Evolutionary conservation across 805 yeast genomes (phyloP), one percentile per base, ranked within the genome.

Genomic region (Yarrowia sp.): DNA sequence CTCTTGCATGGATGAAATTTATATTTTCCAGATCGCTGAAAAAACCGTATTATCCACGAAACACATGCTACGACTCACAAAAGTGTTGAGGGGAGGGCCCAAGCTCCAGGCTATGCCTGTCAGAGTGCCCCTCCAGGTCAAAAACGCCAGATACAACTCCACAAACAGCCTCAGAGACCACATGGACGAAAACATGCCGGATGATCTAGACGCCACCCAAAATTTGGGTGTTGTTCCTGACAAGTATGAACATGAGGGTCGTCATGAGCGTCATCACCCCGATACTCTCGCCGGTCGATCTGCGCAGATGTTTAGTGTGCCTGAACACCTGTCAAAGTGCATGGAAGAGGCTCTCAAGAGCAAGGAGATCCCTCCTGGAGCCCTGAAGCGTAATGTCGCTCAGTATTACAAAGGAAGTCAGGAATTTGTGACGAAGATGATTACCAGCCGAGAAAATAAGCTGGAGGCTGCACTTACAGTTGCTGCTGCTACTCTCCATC

Each of bases 401-500:
- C 79, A 78, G 58, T 76, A 86, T 38, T 89, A 83, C 74, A 81
- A 14, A 8, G 67, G 56, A 12, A 32, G 35, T 16, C 36, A 46
- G 11, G 67, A 63, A 0, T n/a, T 9, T 2, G 45, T 22, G 4
- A 1, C 38, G 12, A 63, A 63, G 5, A 46, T 63, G 56, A 40
- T 14, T 4, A 49, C 56, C 2, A 40, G 40, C 15, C 36, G 67
- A 15, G 56, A 46, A 12, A 5, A 9, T 2, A 40, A 19, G 8
- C 40, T 48, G 3, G 56, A 48, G 2, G 9, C 43, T 1, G 67
- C 46, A 0, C 22, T 63, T 5, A 49, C 67, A 4, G 48, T 63
- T 8, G 56, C 56, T 2, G 93, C 91, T 0, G 88, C 93, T 0
- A 82, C 89, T 11, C 92, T 94, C 74, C 80, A 90, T 2, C 97